Base-by-base conservation (phyloP, 192 early-diverging fungal species). In the Coemansia sp. region DNA sequence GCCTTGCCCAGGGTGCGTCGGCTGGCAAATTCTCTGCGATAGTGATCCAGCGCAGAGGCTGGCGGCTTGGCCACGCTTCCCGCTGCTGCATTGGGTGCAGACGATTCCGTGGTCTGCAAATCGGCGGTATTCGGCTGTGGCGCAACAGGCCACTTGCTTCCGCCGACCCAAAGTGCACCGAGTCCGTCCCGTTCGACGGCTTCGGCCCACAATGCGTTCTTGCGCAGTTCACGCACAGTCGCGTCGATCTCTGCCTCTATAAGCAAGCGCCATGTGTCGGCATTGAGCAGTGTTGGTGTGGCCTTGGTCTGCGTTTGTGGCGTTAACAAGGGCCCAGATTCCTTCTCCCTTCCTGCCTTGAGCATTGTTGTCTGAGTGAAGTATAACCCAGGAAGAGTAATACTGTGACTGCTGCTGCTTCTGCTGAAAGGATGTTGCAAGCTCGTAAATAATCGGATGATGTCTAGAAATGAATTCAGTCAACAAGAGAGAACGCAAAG, bases 81-180 rank as follows among this genome's bases (percentile, higher is more conserved):
- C 0, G 10, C 57, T 2, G 55, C 55, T 6, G 17, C 40, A 44
- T 5, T 4, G 8, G 38, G 17, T 41, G 17, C 14, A 48, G 22
- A 27, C 22, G 17, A 30, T 15, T 54, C 30, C 3, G 4, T 17
- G 52, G 29, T n/a, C 30, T 54, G 6, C 4, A 30, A 54, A 31
- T 20, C 11, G 19, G 17, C 11, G 17, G n/a, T n/a, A n/a, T 29
- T 47, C 27, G 37, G 20, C 23, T 70, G 70, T 8, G 57, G 22
- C 4, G 58, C 55, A 5, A 61, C 55, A 6, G 72, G 74, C 78
- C 78, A 81, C 50, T 65, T 68, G 28, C 78, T 56, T 30, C 79
- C 79, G 27, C 79, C 79, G 15, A 76, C 74, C 79, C 79, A 81
- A 17, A 81, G 66, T n/a, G 74, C 72, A 27, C 70, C 79, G 23